Evolutionary conservation across 108 stramenopile species (phyloP), one percentile per base, ranked within the genome.

Genomic region (Epithemia pelagica): DNA sequence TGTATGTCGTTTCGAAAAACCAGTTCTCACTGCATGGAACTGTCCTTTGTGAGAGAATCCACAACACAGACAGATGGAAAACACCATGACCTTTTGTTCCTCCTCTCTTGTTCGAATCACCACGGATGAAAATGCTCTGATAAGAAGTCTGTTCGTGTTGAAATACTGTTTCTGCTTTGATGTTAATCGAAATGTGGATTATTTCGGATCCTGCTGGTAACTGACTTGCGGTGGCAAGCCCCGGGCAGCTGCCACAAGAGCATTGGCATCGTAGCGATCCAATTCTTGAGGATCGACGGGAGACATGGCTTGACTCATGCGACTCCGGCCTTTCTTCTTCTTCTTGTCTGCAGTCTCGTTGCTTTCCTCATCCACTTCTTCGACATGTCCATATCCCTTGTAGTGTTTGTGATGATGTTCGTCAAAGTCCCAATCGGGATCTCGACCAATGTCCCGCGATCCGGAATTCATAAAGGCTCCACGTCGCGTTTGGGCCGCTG

Each of bases 371-470:
- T 63, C 62, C 32, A 37, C 62, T 37, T 63, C 30, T 2, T 32
- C 53, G 27, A 66, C 54, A 19, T 37, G 52, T n/a, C 32, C 46
- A 28, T 54, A 66, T 28, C 54, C 54, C 22, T 28, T 51, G 23
- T 66, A 52, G 10, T 66, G 28, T 23, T 66, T 66, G 53, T 85
- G 82, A 0, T 65, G 64, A n/a, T 88, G 86, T 15, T 57, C 78
- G 33, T 78, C 79, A 68, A 84, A 87, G 70, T 89, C 83, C 91
- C 91, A 92, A 69, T 89, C 82, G 0, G 87, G 85, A 79, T 92
- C 91, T 58, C 80, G 81, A 0, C 91, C 91, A 0, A 74, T 88
- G 78, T 92, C 91, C 32, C 63, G 67, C 10, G 74, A 72, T 19
- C 90, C 90, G 1, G 77, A 78, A 70, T 91, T 91, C 32, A 68